Percentiles rank a stretch among this genome's conserved stretches.
phyloP scores from a whole-genome alignment of 2,329 filamentous ascomycete genomes.

The Trichoderma sp. region DNA sequence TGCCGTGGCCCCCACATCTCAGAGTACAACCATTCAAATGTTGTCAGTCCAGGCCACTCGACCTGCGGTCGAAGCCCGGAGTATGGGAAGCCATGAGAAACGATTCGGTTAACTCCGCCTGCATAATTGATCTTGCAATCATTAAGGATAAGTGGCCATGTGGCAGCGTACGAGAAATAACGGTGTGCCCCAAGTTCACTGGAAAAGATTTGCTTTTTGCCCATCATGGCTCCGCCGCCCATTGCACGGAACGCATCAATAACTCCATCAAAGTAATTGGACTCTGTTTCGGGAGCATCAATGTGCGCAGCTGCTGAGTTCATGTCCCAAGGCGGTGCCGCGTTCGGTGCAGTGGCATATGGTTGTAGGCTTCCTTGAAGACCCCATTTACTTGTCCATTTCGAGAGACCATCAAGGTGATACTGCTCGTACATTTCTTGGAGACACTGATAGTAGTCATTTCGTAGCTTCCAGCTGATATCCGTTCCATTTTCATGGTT shows the following conservation, averaged over 20 bases:
- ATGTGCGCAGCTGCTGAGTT: conserved; percentile 6
- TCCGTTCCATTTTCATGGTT: not conserved
- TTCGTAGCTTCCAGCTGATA: conserved; percentile 8
- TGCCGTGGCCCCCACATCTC: conserved; percentile 8
- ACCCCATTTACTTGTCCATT: conserved; percentile 7
- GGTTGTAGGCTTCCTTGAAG: conserved; percentile 1
- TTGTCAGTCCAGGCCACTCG: conserved; percentile 5
- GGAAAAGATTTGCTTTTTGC: conserved; percentile 10
- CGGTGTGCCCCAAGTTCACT: conserved; percentile 1
- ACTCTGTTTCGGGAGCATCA: conserved; percentile 9
- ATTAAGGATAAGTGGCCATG: conserved; percentile 3
- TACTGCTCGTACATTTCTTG: conserved; percentile 7
- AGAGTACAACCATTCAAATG: conserved; percentile 4
- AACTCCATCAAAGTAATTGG: conserved; percentile 6
- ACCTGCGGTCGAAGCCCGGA: not conserved
- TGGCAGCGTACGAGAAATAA: not conserved
- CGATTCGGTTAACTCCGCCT: conserved; percentile 1
- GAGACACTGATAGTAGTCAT: conserved; percentile 11
- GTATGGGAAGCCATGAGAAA: not conserved
- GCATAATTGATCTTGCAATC: conserved; percentile 12
- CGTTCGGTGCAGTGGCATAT: conserved; percentile 1
- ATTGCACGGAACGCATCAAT: conserved; percentile 8
- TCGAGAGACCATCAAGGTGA: not conserved
- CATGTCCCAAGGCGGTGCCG: conserved; percentile 7
- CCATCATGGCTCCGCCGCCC: conserved; percentile 4